phyloP scores from a whole-genome alignment of 805 yeast species.

The Yamadazyma sp. region DNA sequence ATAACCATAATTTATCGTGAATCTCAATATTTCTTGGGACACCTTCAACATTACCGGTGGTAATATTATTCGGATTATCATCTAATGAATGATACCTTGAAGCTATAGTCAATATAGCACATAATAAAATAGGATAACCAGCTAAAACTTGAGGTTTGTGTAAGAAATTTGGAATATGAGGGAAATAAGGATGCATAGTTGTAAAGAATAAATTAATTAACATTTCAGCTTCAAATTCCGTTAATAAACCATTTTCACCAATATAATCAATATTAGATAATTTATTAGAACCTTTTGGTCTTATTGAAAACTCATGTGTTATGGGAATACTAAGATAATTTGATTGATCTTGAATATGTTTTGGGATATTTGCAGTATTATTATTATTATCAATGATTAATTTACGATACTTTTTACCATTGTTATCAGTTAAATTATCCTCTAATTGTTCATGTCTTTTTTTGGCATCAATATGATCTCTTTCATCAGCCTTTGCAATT shows the following conservation, averaged over 20 bases:
- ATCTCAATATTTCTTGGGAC: constrained; percentile 54
- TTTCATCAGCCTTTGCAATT: constrained; percentile 63
- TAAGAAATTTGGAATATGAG: constrained; percentile 74
- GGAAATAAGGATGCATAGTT: constrained; percentile 87
- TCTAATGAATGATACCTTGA: constrained; percentile 70
- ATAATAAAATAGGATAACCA: constrained; percentile 75
- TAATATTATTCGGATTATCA: constrained; percentile 33
- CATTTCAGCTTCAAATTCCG: constrained; percentile 58
- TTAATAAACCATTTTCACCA: constrained; percentile 48
- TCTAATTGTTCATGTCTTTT: constrained; percentile 49
- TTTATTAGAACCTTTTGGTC: constrained; percentile 46
- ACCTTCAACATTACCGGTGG: constrained; percentile 21
- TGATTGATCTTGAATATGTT: constrained; percentile 15
- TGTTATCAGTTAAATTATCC: constrained; percentile 7
- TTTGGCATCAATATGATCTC: constrained; percentile 57
- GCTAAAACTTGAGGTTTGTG: constrained; percentile 65
- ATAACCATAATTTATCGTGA: constrained; percentile 81
- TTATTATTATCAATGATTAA: constrained; percentile 1
- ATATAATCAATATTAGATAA: constrained; percentile 65
- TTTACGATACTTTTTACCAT: constrained; percentile 6
- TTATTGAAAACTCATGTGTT: constrained; percentile 26
- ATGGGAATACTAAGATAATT: constrained; percentile 15
- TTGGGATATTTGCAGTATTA: constrained; percentile 8
- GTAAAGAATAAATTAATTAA: constrained; percentile 62
- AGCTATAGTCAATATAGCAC: constrained; percentile 78